phyloP scores from a whole-genome alignment of 805 yeast genomes.

The Metschnikowia borealis region DNA sequence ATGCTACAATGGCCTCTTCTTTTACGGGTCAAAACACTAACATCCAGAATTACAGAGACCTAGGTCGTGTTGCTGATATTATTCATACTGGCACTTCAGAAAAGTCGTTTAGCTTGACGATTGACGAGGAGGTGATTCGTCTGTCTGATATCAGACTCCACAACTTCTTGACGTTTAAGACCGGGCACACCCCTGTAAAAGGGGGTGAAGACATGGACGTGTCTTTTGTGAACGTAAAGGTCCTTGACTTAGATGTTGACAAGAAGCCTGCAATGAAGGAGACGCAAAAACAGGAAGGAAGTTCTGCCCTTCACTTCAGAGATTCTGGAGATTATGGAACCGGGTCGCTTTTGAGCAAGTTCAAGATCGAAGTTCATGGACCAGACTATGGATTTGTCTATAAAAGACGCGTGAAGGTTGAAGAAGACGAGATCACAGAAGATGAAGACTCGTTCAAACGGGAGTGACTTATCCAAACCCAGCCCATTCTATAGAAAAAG shows the following conservation, averaged over 20 bases:
- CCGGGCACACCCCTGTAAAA: conserved; percentile 15
- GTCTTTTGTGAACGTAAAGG: conserved; percentile 21
- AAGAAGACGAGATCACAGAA: conserved; percentile 26
- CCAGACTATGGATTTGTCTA: conserved; percentile 17
- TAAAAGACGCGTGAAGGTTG: conserved; percentile 32
- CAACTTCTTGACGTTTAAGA: conserved; percentile 29
- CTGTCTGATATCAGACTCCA: conserved; percentile 17
- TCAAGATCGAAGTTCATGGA: conserved; percentile 18
- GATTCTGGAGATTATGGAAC: conserved; percentile 45
- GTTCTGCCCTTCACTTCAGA: conserved; percentile 39
- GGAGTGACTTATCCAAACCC: conserved; percentile 63
- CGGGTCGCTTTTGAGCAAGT: conserved; percentile 37
- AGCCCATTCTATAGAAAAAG: conserved; percentile 90
- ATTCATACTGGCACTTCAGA: conserved; percentile 21
- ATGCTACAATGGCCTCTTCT: conserved; percentile 24
- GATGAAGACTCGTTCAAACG: conserved; percentile 6
- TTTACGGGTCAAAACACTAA: conserved; percentile 34
- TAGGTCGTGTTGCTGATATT: conserved; percentile 39
- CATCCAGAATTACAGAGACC: conserved; percentile 32
- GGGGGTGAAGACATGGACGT: conserved; percentile 25
- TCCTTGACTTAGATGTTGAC: conserved; percentile 17
- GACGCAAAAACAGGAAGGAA: conserved; percentile 39
- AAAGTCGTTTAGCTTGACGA: conserved; percentile 21
- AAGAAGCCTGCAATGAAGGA: conserved; percentile 20
- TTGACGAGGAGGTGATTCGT: conserved; percentile 18